Evolutionary conservation across 139 green algal species (phyloP), one percentile per base, ranked within the genome.

Genomic region (Gonium pectorale): DNA sequence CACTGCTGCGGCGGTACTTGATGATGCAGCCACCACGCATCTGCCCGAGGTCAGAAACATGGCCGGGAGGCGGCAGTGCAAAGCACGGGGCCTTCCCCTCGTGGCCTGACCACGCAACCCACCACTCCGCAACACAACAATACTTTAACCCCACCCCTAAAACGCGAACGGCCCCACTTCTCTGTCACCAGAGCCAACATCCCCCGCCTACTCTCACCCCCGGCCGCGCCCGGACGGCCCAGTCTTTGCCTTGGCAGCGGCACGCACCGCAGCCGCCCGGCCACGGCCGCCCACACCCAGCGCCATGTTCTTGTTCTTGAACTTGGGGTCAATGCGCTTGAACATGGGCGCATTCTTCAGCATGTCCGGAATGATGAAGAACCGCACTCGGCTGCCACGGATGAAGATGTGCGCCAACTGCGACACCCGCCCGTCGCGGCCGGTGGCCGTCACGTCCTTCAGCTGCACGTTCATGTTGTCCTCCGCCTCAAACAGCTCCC

Each of bases 341-440:
- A 99, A 99, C 96, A 99, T 99, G 22, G 98, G 98, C 0, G 98
- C 96, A 84, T 99, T 99, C 81, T 99, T 99, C n/a, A 99, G 90
- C 97, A 99, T 99, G 84, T 99, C 98, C 35, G 98, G 98, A 31
- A 99, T 95, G 43, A 99, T 96, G 15, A 99, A 86, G 74, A 98
- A 97, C 11, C 97, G 90, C 13, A 99, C 90, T 5, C 94, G 80
- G 86, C 92, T 94, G 4, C 94, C 94, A 0, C 94, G 90, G 9
- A 99, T 91, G 82, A 98, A 99, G 26, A 98, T 95, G 83, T 99
- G 95, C 80, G 98, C 94, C 82, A 99, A 86, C 86, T 96, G 93
- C 0, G 86, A 90, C 4, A 96, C 90, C 0, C 90, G 80, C 0
- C 95, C 95, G 86, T 97, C 95, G 88, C 86, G 84, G 49, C 93